Conservation (phyloP, 805 yeast genomes). For the Blastobotrys muscicola region DNA sequence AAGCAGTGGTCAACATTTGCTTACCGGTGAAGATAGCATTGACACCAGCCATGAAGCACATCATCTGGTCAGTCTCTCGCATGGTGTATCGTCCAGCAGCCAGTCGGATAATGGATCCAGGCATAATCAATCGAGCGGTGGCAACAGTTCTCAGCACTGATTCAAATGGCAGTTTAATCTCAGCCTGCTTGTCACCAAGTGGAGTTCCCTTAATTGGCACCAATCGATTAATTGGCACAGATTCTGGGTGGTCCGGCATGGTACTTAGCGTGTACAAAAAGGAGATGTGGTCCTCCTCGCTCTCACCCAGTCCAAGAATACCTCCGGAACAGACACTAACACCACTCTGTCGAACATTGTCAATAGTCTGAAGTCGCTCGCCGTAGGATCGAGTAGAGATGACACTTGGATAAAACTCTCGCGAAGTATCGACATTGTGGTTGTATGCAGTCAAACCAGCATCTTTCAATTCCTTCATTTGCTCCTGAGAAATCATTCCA, state of each 20-base stretch:
- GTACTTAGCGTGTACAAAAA: slow-evolving; percentile 59
- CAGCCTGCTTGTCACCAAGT: slow-evolving; percentile 36
- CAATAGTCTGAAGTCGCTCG: slow-evolving; percentile 59
- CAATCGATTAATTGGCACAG: slow-evolving; percentile 68
- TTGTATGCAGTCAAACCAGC: slow-evolving; percentile 76
- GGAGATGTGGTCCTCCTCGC: slow-evolving; percentile 59
- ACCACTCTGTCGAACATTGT: slow-evolving; percentile 54
- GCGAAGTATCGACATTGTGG: slow-evolving; percentile 71
- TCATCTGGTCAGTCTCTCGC: slow-evolving; percentile 65
- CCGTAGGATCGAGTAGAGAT: slow-evolving; percentile 63
- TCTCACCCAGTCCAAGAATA: slow-evolving; percentile 69
- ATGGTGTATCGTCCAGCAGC: slow-evolving; percentile 79
- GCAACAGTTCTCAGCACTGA: slow-evolving; percentile 60
- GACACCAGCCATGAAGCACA: slow-evolving; percentile 70
- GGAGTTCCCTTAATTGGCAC: slow-evolving; percentile 79
- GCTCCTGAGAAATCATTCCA: slow-evolving; percentile 66
- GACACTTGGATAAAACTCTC: slow-evolving; percentile 66
- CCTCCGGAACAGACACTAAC: slow-evolving; percentile 72
- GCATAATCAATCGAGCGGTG: slow-evolving; percentile 70
- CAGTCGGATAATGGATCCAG: slow-evolving; percentile 55
- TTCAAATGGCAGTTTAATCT: slow-evolving; percentile 46
- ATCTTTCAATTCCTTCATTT: slow-evolving; percentile 48
- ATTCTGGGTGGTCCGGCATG: slow-evolving; percentile 67
- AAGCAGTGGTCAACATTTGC: slow-evolving; percentile 72
- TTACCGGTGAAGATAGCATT: slow-evolving; percentile 79